Evolutionary conservation across 345 rosid species (phyloP).

Genomic region (Eucalyptus dawsonii): DNA sequence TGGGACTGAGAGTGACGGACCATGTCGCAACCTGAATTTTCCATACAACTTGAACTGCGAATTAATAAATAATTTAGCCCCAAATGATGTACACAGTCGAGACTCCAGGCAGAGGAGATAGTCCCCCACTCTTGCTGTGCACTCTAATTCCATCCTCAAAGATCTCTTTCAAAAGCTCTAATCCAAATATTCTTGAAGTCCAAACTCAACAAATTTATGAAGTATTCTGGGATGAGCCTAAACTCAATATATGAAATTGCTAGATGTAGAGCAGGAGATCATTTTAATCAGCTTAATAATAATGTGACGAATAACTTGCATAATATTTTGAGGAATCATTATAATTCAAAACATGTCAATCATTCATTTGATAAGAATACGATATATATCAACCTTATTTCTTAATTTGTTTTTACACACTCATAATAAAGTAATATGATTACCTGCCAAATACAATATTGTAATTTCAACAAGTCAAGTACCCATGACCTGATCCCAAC

Average conservation of each 20-base stretch:
- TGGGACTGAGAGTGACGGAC: neutral
- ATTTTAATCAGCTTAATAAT: neutral
- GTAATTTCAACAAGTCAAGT: neutral
- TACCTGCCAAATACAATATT: neutral
- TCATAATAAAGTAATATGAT: neutral
- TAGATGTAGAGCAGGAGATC: neutral
- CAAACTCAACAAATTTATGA: neutral
- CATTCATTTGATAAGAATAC: neutral
- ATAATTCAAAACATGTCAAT: neutral
- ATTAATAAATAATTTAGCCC: neutral
- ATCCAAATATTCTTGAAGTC: neutral
- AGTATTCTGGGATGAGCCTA: fast-evolving
- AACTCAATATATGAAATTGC: neutral
- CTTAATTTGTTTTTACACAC: neutral
- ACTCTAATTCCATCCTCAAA: neutral
- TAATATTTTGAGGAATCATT: neutral
- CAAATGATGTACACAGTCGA: neutral
- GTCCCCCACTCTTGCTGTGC: neutral
- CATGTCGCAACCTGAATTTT: neutral
- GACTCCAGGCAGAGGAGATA: neutral
- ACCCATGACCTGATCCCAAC: neutral
- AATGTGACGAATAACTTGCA: neutral
- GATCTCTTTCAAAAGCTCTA: neutral
- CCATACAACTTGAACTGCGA: neutral
- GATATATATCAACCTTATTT: neutral